phyloP scores from a whole-genome alignment of 164 flowering plant species.

The Vitis labrusca region DNA sequence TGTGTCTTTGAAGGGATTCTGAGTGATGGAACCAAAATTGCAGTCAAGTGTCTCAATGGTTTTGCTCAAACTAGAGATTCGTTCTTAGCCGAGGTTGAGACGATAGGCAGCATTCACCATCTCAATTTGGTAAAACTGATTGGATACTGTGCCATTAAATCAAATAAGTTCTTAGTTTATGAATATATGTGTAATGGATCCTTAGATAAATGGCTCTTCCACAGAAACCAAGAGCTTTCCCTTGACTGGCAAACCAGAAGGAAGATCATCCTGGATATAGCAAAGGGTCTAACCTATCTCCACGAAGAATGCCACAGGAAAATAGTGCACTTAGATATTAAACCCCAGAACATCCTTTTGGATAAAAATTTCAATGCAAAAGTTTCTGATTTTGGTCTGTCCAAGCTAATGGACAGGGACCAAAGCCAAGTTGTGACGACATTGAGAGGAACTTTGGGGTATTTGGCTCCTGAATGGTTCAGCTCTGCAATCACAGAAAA shows the following conservation, averaged over 20 bases:
- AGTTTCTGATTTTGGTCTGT: constrained; percentile 27
- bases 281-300: neutral
- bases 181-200: constrained; percentile 8
- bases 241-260: neutral
- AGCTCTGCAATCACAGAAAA: constrained; percentile 17
- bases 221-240: neutral
- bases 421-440: too few species aligned
- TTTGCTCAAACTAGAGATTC: constrained; percentile 11
- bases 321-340: neutral
- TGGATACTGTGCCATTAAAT: constrained; percentile 19
- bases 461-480: neutral
- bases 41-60: constrained; percentile 17
- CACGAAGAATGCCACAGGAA: constrained; percentile 2
- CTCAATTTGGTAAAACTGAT: constrained; percentile 16
- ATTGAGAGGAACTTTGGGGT: constrained; percentile 4
- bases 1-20: constrained; percentile 24
- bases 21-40: constrained; percentile 13
- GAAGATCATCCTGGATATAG: too few species aligned
- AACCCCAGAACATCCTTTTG: too few species aligned
- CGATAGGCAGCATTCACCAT: constrained; percentile 25
- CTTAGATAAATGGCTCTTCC: neutral
- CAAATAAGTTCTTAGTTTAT: constrained; percentile 21
- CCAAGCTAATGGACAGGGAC: constrained; percentile 14
- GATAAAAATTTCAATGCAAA: neutral
- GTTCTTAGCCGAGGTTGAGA: constrained; percentile 19